phyloP scores from a whole-genome alignment of 73 alveolate genomes.

The Breviolum minutum region DNA sequence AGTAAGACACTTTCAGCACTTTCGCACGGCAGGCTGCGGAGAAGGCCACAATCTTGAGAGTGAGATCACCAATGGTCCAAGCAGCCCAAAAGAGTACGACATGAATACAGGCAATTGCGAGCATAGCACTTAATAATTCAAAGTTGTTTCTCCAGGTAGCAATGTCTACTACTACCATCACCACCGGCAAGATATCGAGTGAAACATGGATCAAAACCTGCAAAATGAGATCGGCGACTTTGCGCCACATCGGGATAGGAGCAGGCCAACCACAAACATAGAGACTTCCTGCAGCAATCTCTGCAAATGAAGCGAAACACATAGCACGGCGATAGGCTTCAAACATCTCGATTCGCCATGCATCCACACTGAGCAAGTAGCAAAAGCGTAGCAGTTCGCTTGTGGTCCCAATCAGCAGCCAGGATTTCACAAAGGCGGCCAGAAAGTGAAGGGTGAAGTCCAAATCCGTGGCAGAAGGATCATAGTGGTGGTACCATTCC shows the following conservation, averaged over 20 bases:
- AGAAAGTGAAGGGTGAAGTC: constrained; percentile 67
- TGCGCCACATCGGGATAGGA: constrained; percentile 47
- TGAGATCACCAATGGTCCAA: constrained; percentile 49
- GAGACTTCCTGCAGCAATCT: constrained; percentile 67
- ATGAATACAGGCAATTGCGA: constrained; percentile 39
- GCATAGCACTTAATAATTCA: constrained; percentile 19
- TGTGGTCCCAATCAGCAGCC: constrained; percentile 45
- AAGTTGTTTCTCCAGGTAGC: constrained; percentile 63
- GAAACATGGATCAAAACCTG: constrained; percentile 20
- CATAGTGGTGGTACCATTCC: constrained; percentile 55
- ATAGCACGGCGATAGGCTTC: constrained; percentile 85
- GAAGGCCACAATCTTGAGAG: constrained; percentile 42
- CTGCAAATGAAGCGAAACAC: constrained; percentile 81
- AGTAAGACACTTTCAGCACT: constrained; percentile 58
- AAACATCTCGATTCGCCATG: constrained; percentile 49
- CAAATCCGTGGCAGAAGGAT: background rate
- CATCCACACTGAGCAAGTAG: constrained; percentile 54
- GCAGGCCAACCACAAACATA: constrained; percentile 92
- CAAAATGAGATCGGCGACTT: constrained; percentile 39
- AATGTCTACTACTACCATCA: background rate
- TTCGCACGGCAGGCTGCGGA: constrained; percentile 59
- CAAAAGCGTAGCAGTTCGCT: constrained; percentile 85
- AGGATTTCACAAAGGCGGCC: constrained; percentile 67
- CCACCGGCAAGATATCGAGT: constrained; percentile 50
- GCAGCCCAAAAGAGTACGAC: constrained; percentile 51